These are phyloP conservation scores for Tricholoma saponaceum DNA, from an alignment of 768 basidiomycete species.

Conservation along the genomic window DNA sequence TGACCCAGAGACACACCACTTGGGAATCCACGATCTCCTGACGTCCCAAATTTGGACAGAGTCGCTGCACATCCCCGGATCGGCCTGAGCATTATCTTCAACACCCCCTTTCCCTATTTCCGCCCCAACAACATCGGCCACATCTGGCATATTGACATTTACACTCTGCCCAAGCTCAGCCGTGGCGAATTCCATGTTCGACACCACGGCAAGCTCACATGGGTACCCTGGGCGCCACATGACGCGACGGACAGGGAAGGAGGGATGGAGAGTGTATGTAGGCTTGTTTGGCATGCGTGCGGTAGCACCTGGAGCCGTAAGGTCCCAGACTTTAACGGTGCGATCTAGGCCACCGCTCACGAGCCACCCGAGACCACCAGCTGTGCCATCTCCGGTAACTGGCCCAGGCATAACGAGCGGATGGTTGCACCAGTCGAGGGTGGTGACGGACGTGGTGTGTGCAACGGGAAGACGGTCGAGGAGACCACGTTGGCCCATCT, in stretches of 20 bases:
- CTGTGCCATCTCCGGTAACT: conserved; percentile 17
- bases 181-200: conserved; percentile 50
- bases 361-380: conserved; percentile 61
- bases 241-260: conserved; percentile 70
- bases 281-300: conserved; percentile 60
- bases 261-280: conserved; percentile 67
- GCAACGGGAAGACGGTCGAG: conserved; percentile 72
- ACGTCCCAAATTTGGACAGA: conserved; percentile 86
- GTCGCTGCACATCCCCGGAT: conserved; percentile 44
- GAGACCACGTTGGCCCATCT: conserved; percentile 70
- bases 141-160: conserved; percentile 14
- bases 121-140: conserved; percentile 2
- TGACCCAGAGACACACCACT: conserved; percentile 71
- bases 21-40: conserved; percentile 73
- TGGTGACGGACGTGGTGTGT: conserved; percentile 66
- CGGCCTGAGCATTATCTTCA: conserved; percentile 8
- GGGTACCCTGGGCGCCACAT: conserved; percentile 75
- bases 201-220: conserved; percentile 71
- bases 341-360: conserved; percentile 78
- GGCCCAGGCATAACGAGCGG: conserved; percentile 13
- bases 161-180: conserved; percentile 16
- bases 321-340: conserved; percentile 82
- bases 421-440: conserved; percentile 65
- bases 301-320: conserved; percentile 38
- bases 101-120: conserved; percentile 5